phyloP scores from a whole-genome alignment of 805 yeast species.

The Hyphopichia homilentoma region DNA sequence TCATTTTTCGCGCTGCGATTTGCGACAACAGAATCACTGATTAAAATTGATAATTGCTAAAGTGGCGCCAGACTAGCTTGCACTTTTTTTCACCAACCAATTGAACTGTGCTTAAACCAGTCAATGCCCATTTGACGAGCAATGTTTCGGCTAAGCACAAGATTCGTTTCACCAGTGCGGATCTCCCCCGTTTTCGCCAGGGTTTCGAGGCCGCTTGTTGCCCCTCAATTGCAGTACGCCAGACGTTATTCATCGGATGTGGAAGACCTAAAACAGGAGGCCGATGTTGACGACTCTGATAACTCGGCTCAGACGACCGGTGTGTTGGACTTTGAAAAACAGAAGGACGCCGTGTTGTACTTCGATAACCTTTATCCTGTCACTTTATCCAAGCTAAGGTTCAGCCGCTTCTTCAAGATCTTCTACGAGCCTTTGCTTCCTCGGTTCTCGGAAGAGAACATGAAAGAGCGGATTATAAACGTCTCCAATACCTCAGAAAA shows the following conservation, averaged over 20 bases:
- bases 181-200: too few species aligned
- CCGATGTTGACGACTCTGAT: constrained; percentile 25
- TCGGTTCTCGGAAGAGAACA: constrained; percentile 10
- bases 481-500: constrained; percentile 10
- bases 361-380: constrained; percentile 35
- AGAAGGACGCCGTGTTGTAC: constrained; percentile 31
- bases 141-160: too few species aligned
- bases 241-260: constrained; percentile 21
- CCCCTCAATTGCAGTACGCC: constrained; percentile 1
- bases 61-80: too few species aligned
- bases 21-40: too few species aligned
- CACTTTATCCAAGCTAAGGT: constrained; percentile 19
- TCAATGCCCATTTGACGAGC: too few species aligned
- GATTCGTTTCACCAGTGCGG: too few species aligned
- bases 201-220: too few species aligned
- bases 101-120: too few species aligned
- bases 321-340: constrained; percentile 30
- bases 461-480: constrained; percentile 14
- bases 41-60: too few species aligned
- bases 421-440: constrained; percentile 15
- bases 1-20: too few species aligned
- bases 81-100: too few species aligned
- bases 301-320: constrained; percentile 37
- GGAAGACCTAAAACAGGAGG: constrained; percentile 27
- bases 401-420: constrained; percentile 19